Conservation (phyloP, 768 basidiomycete genomes). For the Tylopilus vinaceipallidus region DNA sequence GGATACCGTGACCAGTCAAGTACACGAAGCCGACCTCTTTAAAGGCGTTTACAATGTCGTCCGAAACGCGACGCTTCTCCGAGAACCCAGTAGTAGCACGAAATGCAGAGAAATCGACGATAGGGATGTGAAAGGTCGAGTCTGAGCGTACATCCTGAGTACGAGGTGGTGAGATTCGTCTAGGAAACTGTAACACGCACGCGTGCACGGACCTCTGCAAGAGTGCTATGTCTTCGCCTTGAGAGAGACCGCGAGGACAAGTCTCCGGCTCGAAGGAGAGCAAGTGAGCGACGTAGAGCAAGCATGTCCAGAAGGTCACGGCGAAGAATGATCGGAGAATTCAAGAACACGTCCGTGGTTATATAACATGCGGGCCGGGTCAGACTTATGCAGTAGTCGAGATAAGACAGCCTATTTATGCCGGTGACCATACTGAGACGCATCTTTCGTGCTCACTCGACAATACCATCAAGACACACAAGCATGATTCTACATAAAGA, state of each 20-base stretch:
- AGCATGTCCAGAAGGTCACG: constrained; percentile 4
- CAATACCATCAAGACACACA: not conserved
- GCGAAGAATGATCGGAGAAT: not conserved
- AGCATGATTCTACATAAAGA: not conserved
- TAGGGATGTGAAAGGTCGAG: constrained; percentile 60
- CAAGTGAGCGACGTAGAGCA: constrained; percentile 13
- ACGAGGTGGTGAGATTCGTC: constrained; percentile 6
- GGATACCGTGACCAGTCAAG: constrained; percentile 70
- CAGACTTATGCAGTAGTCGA: too few relatives aligned
- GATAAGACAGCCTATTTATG: too few relatives aligned
- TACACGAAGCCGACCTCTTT: constrained; percentile 83
- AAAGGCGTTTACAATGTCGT: constrained; percentile 71
- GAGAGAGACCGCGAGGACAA: constrained; percentile 1
- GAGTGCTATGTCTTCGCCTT: constrained; percentile 20
- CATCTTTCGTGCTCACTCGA: too few relatives aligned
- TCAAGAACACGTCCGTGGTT: too few relatives aligned
- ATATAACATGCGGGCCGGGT: too few relatives aligned
- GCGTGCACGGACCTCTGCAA: constrained; percentile 27
- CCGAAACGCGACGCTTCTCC: constrained; percentile 63
- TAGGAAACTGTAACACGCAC: not conserved
- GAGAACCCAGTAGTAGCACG: constrained; percentile 44
- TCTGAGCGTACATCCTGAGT: constrained; percentile 36
- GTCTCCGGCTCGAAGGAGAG: constrained; percentile 5
- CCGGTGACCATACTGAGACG: too few relatives aligned
- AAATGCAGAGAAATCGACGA: constrained; percentile 77